Conservation (phyloP, 345 rosid genomes). For the Trapa incisa region DNA sequence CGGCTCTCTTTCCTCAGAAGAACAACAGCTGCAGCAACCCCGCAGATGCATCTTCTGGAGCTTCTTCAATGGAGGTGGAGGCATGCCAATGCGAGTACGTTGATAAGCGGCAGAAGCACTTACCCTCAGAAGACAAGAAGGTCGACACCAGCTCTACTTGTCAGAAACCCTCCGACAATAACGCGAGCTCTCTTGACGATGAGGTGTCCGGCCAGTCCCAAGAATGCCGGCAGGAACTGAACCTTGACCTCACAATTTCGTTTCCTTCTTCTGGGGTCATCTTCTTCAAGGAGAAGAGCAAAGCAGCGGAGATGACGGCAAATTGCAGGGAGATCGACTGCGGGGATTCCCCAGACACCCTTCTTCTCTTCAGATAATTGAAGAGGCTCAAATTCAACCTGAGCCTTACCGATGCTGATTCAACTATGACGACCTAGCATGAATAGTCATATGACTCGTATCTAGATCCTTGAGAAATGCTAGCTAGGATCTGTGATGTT, state of each 20-base stretch:
- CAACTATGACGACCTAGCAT: neutral
- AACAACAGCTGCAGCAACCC: neutral
- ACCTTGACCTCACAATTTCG: conserved; percentile 14
- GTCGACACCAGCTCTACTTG: neutral
- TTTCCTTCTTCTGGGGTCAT: conserved; percentile 3
- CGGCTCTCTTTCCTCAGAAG: neutral
- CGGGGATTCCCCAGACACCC: neutral
- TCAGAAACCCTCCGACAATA: neutral
- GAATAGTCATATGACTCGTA: neutral
- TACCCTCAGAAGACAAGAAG: neutral
- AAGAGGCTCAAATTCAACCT: neutral
- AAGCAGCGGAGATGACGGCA: neutral
- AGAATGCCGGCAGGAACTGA: neutral
- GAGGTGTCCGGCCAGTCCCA: neutral
- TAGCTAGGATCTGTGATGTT: no score
- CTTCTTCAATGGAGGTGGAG: neutral
- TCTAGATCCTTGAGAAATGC: neutral
- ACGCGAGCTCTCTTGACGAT: conserved; percentile 2
- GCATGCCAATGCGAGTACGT: neutral
- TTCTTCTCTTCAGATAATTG: conserved; percentile 6
- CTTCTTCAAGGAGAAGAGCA: neutral
- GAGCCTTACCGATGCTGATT: neutral
- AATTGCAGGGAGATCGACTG: conserved; percentile 2
- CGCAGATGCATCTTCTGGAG: neutral
- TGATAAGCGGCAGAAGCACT: neutral